phyloP scores from a whole-genome alignment of 2,329 filamentous ascomycete species.

The Fusarium haematococcum region DNA sequence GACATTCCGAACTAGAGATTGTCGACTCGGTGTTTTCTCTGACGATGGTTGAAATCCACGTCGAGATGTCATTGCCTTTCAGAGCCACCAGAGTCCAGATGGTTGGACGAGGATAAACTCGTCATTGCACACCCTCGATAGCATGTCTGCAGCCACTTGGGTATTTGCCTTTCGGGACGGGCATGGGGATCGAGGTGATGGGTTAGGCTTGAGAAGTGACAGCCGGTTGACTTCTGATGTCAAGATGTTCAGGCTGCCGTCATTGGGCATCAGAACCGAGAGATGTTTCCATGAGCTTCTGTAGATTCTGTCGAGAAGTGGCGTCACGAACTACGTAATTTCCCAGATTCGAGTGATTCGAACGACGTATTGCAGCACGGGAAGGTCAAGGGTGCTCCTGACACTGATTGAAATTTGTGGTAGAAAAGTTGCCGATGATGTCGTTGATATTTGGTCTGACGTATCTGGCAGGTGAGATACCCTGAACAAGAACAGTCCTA shows the following conservation, averaged over 20 bases:
- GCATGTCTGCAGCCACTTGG: neutral
- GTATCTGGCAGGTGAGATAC: neutral
- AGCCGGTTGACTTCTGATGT: neutral
- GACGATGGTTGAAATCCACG: neutral
- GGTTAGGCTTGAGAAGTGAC: neutral
- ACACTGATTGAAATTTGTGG: constrained; percentile 25
- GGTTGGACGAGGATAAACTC: neutral
- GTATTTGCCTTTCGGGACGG: neutral
- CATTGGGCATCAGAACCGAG: neutral
- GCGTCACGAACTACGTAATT: neutral
- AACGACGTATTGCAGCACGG: neutral
- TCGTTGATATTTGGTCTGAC: neutral
- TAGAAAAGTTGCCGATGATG: neutral
- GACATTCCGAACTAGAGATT: neutral
- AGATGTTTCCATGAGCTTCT: neutral
- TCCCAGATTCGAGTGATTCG: neutral
- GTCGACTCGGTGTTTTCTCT: constrained; percentile 3
- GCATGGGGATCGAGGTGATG: neutral
- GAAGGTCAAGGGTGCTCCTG: neutral
- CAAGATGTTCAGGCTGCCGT: constrained; percentile 5
- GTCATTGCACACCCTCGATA: constrained; percentile 12
- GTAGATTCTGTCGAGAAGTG: neutral
- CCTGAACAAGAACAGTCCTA: neutral
- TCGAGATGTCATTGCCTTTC: neutral
- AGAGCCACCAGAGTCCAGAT: neutral